These are phyloP conservation scores for Lachancea thermotolerans DNA, from an alignment of 805 yeast species.

Conservation along the genomic window DNA sequence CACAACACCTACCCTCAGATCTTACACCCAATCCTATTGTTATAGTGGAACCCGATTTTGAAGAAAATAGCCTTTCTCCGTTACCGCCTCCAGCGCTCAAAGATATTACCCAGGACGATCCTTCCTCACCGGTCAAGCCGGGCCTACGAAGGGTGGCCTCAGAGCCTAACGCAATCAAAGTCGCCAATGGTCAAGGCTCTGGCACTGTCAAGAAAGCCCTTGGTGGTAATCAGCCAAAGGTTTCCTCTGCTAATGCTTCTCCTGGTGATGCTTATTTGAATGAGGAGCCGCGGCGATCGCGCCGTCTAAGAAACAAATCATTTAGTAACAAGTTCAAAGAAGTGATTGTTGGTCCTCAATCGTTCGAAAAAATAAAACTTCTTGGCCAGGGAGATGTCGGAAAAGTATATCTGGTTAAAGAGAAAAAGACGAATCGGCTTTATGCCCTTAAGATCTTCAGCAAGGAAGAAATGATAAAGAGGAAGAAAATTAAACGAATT, in stretches of 20 bases:
- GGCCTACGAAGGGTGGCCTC: slow-evolving; percentile 72
- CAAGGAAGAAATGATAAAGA: slow-evolving; percentile 88
- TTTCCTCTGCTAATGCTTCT: neutral
- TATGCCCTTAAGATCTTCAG: slow-evolving; percentile 90
- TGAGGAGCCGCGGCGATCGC: slow-evolving; percentile 26
- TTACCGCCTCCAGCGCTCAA: slow-evolving; percentile 2
- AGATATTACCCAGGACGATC: slow-evolving; percentile 3
- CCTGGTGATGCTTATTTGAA: neutral
- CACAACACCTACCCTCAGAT: slow-evolving; percentile 3
- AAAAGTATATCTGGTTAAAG: slow-evolving; percentile 85
- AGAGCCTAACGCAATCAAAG: slow-evolving; percentile 61
- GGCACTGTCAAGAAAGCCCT: neutral
- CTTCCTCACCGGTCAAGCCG: slow-evolving; percentile 16
- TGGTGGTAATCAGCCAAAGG: neutral
- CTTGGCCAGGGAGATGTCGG: slow-evolving; percentile 98
- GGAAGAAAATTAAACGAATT: slow-evolving; percentile 92
- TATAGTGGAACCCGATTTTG: slow-evolving; percentile 4
- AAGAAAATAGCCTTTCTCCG: slow-evolving; percentile 3
- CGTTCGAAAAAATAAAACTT: slow-evolving; percentile 84
- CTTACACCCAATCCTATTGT: slow-evolving; percentile 5
- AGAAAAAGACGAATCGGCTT: slow-evolving; percentile 62
- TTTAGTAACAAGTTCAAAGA: slow-evolving; percentile 64
- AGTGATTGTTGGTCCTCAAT: slow-evolving; percentile 77
- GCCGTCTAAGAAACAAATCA: slow-evolving; percentile 38
- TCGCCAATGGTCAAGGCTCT: neutral